Evolutionary conservation across 2,329 filamentous ascomycete species (phyloP).

Genomic region (Fusarium sp.): DNA sequence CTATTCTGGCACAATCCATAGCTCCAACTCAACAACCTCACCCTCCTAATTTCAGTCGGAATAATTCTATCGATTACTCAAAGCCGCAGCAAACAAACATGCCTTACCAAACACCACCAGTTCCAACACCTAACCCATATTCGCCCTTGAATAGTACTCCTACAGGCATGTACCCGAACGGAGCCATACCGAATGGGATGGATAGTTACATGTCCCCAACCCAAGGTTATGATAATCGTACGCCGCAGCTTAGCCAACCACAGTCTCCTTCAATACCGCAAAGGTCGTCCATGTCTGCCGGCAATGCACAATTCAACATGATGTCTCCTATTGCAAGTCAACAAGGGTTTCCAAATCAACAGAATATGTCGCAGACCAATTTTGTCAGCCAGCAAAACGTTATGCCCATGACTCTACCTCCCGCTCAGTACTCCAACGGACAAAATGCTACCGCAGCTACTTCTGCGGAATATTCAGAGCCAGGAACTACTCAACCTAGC

Average conservation of each 20-base stretch:
- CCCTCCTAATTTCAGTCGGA: slow-evolving; percentile 62
- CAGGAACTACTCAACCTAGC: slow-evolving; percentile 57
- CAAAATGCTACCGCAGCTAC: slow-evolving; percentile 50
- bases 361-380: slow-evolving; percentile 59
- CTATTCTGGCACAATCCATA: slow-evolving; percentile 56
- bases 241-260: slow-evolving; percentile 41
- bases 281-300: slow-evolving; percentile 61
- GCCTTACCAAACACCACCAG: slow-evolving; percentile 62
- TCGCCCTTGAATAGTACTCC: slow-evolving; percentile 61
- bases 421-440: slow-evolving; percentile 65
- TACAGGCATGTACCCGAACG: slow-evolving; percentile 49
- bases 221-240: slow-evolving; percentile 50
- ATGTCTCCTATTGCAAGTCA: slow-evolving; percentile 66
- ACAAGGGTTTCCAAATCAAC: slow-evolving; percentile 62
- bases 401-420: slow-evolving; percentile 71
- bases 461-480: slow-evolving; percentile 60
- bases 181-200: slow-evolving; percentile 50
- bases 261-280: slow-evolving; percentile 57
- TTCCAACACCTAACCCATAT: slow-evolving; percentile 59
- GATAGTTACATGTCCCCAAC: slow-evolving; percentile 59
- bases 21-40: slow-evolving; percentile 27
- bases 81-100: slow-evolving; percentile 56
- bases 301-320: slow-evolving; percentile 63
- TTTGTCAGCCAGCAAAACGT: slow-evolving; percentile 73
- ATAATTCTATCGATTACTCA: slow-evolving; percentile 55